Conservation (phyloP, 352 stramenopile species). For the Aphanomyces invadans region DNA sequence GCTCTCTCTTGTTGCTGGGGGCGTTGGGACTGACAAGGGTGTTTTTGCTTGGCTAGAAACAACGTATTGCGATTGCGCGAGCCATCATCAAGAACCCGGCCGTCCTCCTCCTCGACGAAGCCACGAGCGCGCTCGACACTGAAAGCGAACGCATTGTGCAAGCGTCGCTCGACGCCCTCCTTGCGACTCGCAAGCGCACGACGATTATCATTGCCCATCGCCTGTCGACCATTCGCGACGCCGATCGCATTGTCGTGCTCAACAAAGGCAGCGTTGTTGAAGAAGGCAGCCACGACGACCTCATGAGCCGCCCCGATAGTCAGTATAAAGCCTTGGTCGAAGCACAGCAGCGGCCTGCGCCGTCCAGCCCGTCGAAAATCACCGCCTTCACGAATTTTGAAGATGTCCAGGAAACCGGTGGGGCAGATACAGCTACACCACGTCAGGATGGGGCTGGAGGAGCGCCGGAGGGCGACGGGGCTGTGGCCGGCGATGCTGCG, state of each 20-base stretch:
- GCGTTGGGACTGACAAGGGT: too few relatives aligned
- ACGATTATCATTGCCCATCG: slow-evolving; percentile 76
- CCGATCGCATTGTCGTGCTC: slow-evolving; percentile 79
- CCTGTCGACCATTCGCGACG: slow-evolving; percentile 66
- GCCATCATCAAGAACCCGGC: slow-evolving; percentile 79
- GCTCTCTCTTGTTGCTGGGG: too few relatives aligned
- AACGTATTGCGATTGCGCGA: slow-evolving; percentile 88
- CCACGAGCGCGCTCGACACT: slow-evolving; percentile 68
- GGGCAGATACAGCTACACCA: too few relatives aligned
- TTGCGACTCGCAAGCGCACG: slow-evolving; percentile 57
- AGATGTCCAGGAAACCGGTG: slow-evolving; percentile 51
- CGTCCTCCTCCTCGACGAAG: slow-evolving; percentile 84
- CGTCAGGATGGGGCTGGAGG: too few relatives aligned
- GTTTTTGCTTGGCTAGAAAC: too few relatives aligned
- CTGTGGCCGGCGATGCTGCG: background rate
- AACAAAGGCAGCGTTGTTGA: slow-evolving; percentile 60
- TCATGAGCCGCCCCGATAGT: slow-evolving; percentile 43
- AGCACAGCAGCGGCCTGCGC: background rate
- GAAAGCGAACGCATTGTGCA: slow-evolving; percentile 82
- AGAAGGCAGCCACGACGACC: slow-evolving; percentile 68
- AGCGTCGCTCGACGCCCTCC: slow-evolving; percentile 65
- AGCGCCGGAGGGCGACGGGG: slow-evolving; percentile 23
- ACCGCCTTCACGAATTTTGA: slow-evolving; percentile 39
- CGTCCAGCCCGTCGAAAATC: background rate
- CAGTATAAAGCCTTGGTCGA: slow-evolving; percentile 29